Evolutionary conservation across 352 stramenopile genomes (phyloP), one percentile per base, ranked within the genome.

Genomic region (Elongisporangium prolatum): DNA sequence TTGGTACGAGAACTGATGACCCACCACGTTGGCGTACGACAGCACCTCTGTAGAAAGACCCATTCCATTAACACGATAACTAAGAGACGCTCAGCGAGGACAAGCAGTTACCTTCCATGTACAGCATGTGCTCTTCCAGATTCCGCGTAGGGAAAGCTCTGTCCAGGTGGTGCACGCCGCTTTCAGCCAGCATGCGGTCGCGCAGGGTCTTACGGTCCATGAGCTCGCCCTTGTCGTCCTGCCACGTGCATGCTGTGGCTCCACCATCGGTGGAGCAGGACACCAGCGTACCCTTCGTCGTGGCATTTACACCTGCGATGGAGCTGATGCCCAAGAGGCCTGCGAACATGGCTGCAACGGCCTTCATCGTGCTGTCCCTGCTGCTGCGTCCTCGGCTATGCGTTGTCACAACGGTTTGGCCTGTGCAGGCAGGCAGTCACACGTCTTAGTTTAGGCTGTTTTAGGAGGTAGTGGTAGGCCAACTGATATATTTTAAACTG

Each of bases 51-150:
- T 48, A 13, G 0, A 55, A 4, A 40, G 11, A 37, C 21, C 22
- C 13, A 34, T 22, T 22, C 17, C 20, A 44, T 44, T 53, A n/a
- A 64, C 4, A 7, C 20, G 24, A 51, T 50, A 1, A 34, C 21
- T 52, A 17, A 51, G 21, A 14, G 55, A 34, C 11, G 16, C 48
- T 18, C 17, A 22, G 16, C 48, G 48, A 16, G 1, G 20, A 1
- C 38, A 21, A 14, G 55, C 21, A 59, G 53, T 40, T 54, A 92
- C 80, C 77, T 69, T 91, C 80, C 22, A 93, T 74, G 63, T 93
- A 93, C 50, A 72, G 67, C 73, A 93, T 91, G 71, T 93, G 83
- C 21, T 58, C 64, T 52, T 87, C 54, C n/a, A 92, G 63, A 57
- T 89, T 90, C 57, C 78, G 72, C 47, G 64, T 64, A 16, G 67